These are phyloP conservation scores for Gigaspora rosea DNA, from an alignment of 192 early-diverging fungal species.

Conservation along the genomic window DNA sequence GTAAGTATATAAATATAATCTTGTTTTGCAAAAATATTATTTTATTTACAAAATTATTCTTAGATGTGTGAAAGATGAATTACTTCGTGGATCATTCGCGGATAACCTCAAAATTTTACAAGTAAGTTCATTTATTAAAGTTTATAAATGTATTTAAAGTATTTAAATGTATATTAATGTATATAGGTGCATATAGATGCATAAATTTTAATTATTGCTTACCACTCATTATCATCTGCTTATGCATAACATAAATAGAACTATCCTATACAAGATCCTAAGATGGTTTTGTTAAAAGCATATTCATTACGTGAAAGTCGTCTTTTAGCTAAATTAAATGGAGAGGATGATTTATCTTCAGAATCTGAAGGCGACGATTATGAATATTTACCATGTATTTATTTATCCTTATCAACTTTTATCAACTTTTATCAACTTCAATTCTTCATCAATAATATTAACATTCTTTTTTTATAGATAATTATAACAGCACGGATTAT, in stretches of 20 bases:
- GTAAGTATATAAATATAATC: slow-evolving; percentile 40
- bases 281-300: slow-evolving; percentile 7
- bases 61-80: slow-evolving; percentile 36
- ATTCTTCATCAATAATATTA: background rate
- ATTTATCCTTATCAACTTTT: too few relatives aligned
- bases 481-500: background rate
- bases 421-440: background rate
- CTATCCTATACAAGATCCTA: slow-evolving; percentile 29
- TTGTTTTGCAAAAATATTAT: background rate
- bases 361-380: background rate
- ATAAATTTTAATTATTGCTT: background rate
- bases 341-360: slow-evolving; percentile 15
- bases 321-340: slow-evolving; percentile 26
- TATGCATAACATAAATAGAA: background rate
- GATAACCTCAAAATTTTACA: slow-evolving; percentile 64
- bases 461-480: slow-evolving; percentile 10
- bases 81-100: slow-evolving; percentile 62
- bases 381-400: background rate
- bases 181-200: background rate
- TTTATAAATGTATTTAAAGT: too few relatives aligned
- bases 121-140: slow-evolving; percentile 36
- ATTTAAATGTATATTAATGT: background rate
- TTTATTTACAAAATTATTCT: background rate
- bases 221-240: background rate
- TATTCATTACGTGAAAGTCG: slow-evolving; percentile 21